Evolutionary conservation across 1,284 basidiomycete genomes (phyloP).

Genomic region (Ceratobasidium sp.): DNA sequence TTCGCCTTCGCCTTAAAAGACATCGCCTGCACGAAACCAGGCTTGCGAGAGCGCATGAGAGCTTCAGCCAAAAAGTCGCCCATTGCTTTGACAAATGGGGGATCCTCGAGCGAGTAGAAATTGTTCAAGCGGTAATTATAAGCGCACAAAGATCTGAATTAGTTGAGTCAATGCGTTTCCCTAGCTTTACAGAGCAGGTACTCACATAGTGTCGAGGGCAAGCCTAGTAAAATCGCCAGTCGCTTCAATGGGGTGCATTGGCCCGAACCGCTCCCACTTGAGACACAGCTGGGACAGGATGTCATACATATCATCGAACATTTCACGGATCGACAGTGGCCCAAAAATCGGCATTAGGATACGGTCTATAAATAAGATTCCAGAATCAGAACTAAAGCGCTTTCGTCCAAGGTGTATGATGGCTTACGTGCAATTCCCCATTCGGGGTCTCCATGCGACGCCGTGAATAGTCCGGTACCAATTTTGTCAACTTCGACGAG

Average conservation of each 20-base stretch:
- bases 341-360: slow-evolving; percentile 69
- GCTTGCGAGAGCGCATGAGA: slow-evolving; percentile 46
- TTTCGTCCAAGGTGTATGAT: neutral
- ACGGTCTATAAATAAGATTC: slow-evolving; percentile 58
- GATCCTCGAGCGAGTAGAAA: slow-evolving; percentile 57
- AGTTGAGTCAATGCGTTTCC: too few relatives aligned
- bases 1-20: slow-evolving; percentile 44
- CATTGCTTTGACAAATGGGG: slow-evolving; percentile 53
- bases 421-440: slow-evolving; percentile 65
- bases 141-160: slow-evolving; percentile 59
- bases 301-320: slow-evolving; percentile 68
- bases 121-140: slow-evolving; percentile 56
- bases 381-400: neutral
- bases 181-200: slow-evolving; percentile 48
- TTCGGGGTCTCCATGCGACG: slow-evolving; percentile 63
- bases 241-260: slow-evolving; percentile 61
- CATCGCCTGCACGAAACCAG: slow-evolving; percentile 46
- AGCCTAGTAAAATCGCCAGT: slow-evolving; percentile 65
- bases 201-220: slow-evolving; percentile 62
- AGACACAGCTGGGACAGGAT: slow-evolving; percentile 64
- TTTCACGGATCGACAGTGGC: slow-evolving; percentile 62
- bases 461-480: slow-evolving; percentile 66
- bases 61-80: slow-evolving; percentile 48
- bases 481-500: slow-evolving; percentile 61
- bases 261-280: slow-evolving; percentile 66